A percentile compares a stretch with the other conserved stretches of the same genome.
phyloP scores from a whole-genome alignment of 2,329 filamentous ascomycete genomes.

The Sodiomyces alkalinus region DNA sequence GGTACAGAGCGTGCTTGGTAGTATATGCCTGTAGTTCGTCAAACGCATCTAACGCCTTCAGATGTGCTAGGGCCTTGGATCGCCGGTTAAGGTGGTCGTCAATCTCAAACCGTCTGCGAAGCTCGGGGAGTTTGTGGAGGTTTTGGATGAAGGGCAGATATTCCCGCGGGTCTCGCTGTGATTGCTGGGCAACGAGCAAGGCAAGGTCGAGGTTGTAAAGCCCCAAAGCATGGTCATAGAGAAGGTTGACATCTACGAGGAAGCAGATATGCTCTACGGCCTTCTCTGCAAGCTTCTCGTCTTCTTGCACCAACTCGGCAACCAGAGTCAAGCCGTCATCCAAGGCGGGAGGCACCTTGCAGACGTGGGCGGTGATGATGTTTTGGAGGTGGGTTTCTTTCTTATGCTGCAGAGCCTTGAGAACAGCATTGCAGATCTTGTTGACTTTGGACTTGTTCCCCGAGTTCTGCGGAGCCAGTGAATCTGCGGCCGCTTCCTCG shows the following conservation, averaged over 20 bases:
- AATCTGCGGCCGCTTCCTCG: constrained; percentile 3
- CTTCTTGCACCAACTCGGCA: constrained; percentile 53
- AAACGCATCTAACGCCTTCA: constrained; percentile 60
- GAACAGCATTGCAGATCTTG: constrained; percentile 70
- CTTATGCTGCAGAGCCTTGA: constrained; percentile 48
- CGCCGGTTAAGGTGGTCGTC: constrained; percentile 74
- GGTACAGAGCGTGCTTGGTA: constrained; percentile 66
- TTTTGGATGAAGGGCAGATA: constrained; percentile 90
- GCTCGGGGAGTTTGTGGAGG: constrained; percentile 56
- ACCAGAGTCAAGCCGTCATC: constrained; percentile 73
- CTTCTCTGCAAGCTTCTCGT: constrained; percentile 61
- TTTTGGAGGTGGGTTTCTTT: constrained; percentile 65
- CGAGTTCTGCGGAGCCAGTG: too few relatives aligned
- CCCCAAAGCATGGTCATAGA: constrained; percentile 82
- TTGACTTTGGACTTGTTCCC: constrained; percentile 70
- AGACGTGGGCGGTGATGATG: constrained; percentile 86
- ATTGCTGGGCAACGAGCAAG: constrained; percentile 83
- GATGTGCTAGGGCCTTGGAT: constrained; percentile 60
- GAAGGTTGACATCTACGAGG: constrained; percentile 77
- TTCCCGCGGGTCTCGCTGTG: constrained; percentile 87
- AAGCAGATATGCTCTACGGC: constrained; percentile 97
- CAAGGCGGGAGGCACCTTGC: constrained; percentile 80
- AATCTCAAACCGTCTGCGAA: constrained; percentile 67
- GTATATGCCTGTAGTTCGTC: constrained; percentile 67
- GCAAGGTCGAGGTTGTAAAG: constrained; percentile 86